A percentile compares a stretch with the other conserved stretches of the same genome.
These are phyloP conservation scores for Xylariaceae sp. DNA, from an alignment of 2,329 filamentous ascomycete species.

Conservation along the genomic window DNA sequence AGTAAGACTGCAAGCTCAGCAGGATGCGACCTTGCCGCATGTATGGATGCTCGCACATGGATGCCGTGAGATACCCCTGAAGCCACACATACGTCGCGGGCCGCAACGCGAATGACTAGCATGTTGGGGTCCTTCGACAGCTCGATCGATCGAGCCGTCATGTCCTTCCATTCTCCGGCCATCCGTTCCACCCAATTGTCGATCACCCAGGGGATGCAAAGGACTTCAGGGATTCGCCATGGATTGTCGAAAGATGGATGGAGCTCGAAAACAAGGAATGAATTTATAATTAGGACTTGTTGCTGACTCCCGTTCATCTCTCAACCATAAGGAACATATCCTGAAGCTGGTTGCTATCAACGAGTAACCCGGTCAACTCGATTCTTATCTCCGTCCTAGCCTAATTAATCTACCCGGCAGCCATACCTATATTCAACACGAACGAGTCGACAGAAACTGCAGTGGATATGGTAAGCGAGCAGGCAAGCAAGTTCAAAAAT, in stretches of 20 bases:
- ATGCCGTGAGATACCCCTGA: not conserved
- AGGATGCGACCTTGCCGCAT: slow-evolving; percentile 8
- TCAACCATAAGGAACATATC: too few relatives aligned
- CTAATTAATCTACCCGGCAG: too few relatives aligned
- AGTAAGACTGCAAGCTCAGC: not conserved
- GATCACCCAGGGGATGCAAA: not conserved
- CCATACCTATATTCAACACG: too few relatives aligned
- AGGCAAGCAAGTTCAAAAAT: too few relatives aligned
- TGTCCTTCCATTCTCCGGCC: not conserved
- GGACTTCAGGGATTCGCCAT: not conserved
- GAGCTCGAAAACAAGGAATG: not conserved
- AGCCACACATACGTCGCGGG: slow-evolving; percentile 6
- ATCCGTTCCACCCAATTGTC: not conserved
- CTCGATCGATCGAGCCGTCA: not conserved
- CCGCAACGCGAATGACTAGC: slow-evolving; percentile 1
- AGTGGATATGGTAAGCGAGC: too few relatives aligned
- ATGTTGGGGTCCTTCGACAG: slow-evolving; percentile 12
- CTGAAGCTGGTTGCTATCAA: too few relatives aligned
- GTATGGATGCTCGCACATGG: not conserved
- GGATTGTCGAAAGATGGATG: not conserved
- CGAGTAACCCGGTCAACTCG: too few relatives aligned
- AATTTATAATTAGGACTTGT: too few relatives aligned
- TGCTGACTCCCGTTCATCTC: too few relatives aligned
- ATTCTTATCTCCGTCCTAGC: too few relatives aligned
- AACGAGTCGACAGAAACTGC: too few relatives aligned